Evolutionary conservation across 1,139 yeast genomes (phyloP).

Genomic region (Hemisphaericaspora subhashii): DNA sequence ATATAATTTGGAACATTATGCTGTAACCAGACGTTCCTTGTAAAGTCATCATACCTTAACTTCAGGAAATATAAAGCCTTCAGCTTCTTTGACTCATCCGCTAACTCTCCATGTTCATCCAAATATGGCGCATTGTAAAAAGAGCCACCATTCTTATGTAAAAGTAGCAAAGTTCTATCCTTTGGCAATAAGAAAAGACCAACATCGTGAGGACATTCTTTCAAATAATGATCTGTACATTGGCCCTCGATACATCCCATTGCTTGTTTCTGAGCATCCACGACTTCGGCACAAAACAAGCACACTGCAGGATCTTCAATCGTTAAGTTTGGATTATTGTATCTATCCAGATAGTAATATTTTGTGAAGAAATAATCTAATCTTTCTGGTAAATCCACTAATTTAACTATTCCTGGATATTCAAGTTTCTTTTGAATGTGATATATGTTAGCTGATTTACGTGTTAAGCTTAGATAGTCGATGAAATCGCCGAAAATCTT

Average conservation of each 20-base stretch:
- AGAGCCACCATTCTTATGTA: slow-evolving; percentile 75
- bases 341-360: slow-evolving; percentile 48
- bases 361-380: slow-evolving; percentile 70
- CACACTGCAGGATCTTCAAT: slow-evolving; percentile 85
- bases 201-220: slow-evolving; percentile 66
- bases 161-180: slow-evolving; percentile 64
- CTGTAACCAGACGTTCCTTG: slow-evolving; percentile 70
- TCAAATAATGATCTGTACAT: slow-evolving; percentile 62
- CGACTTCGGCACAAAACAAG: slow-evolving; percentile 71
- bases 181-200: slow-evolving; percentile 83
- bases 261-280: slow-evolving; percentile 63
- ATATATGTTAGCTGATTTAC: slow-evolving; percentile 12
- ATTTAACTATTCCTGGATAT: slow-evolving; percentile 65
- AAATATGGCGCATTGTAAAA: slow-evolving; percentile 83
- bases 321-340: slow-evolving; percentile 37
- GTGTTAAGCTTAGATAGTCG: slow-evolving; percentile 9
- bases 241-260: slow-evolving; percentile 59
- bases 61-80: slow-evolving; percentile 70
- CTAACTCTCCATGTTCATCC: slow-evolving; percentile 85
- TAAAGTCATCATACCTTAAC: slow-evolving; percentile 65
- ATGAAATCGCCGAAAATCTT: slow-evolving; percentile 22
- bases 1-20: slow-evolving; percentile 78
- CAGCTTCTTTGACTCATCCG: slow-evolving; percentile 70
- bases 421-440: slow-evolving; percentile 36
- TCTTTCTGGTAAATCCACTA: slow-evolving; percentile 64